phyloP scores from a whole-genome alignment of 805 yeast genomes.

The Hanseniaspora meyeri region DNA sequence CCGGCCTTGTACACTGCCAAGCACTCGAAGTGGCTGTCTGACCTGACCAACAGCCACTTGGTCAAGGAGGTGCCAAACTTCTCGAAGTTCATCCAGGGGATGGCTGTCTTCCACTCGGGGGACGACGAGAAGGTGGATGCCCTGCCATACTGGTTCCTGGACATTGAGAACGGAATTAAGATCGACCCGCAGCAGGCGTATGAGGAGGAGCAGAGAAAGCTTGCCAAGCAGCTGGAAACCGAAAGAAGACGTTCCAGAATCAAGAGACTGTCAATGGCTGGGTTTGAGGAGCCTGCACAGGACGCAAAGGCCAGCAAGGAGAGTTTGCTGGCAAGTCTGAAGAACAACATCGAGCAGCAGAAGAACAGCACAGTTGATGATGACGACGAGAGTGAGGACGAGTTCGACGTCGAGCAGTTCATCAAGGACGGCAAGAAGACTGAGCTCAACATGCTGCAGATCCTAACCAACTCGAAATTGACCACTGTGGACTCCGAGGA shows the following conservation, averaged over 20 bases:
- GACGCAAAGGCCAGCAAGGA: background rate
- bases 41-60: constrained; percentile 66
- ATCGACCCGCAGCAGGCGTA: constrained; percentile 69
- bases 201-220: constrained; percentile 48
- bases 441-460: constrained; percentile 27
- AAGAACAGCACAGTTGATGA: background rate
- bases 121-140: constrained; percentile 74
- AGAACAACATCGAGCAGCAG: constrained; percentile 3
- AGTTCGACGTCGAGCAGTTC: constrained; percentile 48
- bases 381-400: constrained; percentile 22
- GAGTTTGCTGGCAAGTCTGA: constrained; percentile 6
- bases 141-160: constrained; percentile 91
- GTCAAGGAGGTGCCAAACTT: constrained; percentile 91
- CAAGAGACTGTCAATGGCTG: constrained; percentile 25
- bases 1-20: constrained; percentile 27
- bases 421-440: constrained; percentile 30
- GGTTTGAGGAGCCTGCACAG: constrained; percentile 11
- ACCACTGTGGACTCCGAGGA: constrained; percentile 71
- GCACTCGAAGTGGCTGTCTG: constrained; percentile 69
- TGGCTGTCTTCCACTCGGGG: constrained; percentile 75
- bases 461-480: constrained; percentile 32
- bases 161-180: constrained; percentile 66
- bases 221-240: constrained; percentile 35
- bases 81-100: constrained; percentile 86
- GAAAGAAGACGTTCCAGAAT: constrained; percentile 28